Conservation (phyloP, 2,329 filamentous ascomycete genomes). For the Metarhizium anisopliae region DNA sequence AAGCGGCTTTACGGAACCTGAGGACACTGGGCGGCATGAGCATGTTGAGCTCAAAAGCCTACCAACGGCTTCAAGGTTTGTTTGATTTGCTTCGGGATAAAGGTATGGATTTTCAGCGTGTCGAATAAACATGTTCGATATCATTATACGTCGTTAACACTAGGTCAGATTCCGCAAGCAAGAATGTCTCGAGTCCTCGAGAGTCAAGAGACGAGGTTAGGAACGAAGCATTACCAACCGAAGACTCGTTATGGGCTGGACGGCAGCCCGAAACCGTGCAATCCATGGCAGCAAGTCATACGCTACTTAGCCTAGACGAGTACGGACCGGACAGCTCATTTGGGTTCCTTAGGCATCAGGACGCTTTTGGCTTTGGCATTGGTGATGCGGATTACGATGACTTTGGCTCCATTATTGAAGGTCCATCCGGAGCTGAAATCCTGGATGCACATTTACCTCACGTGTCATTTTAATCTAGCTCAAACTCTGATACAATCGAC, state of each 20-base stretch:
- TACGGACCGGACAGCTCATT: neutral
- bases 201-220: neutral
- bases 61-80: neutral
- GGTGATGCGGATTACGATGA: neutral
- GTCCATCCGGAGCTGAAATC: too few relatives aligned
- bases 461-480: neutral
- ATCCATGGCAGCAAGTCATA: neutral
- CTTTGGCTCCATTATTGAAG: too few relatives aligned
- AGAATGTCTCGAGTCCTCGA: neutral
- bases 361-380: neutral
- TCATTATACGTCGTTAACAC: neutral
- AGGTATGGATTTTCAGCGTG: neutral
- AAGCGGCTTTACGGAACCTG: neutral
- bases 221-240: neutral
- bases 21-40: neutral
- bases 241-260: neutral
- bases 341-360: neutral
- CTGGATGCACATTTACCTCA: too few relatives aligned
- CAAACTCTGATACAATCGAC: constrained; percentile 31
- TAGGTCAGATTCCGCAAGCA: neutral
- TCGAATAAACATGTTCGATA: neutral
- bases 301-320: neutral
- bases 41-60: neutral
- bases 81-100: neutral
- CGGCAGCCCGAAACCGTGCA: neutral